A percentile compares a stretch with the other conserved stretches of the same genome.
These are phyloP conservation scores for Thelonectria discophora DNA, from an alignment of 2,329 filamentous ascomycete genomes.

Conservation along the genomic window DNA sequence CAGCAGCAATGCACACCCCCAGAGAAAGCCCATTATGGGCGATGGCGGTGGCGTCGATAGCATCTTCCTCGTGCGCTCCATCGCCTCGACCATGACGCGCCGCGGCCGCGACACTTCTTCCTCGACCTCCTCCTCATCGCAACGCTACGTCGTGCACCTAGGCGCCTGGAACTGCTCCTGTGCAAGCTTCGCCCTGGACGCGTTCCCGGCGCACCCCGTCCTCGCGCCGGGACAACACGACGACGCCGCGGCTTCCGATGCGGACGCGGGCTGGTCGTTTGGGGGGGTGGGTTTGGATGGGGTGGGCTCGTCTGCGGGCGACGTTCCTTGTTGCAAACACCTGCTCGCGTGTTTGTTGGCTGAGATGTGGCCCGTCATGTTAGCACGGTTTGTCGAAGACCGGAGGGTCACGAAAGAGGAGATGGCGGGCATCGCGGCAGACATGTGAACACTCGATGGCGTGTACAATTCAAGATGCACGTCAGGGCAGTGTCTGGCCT, in stretches of 20 bases:
- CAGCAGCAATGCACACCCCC: neutral
- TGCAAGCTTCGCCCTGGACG: slow-evolving; percentile 80
- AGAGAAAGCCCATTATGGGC: neutral
- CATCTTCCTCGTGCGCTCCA: slow-evolving; percentile 73
- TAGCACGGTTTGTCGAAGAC: slow-evolving; percentile 66
- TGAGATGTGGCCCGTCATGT: slow-evolving; percentile 67
- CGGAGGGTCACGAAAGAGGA: slow-evolving; percentile 68
- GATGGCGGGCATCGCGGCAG: slow-evolving; percentile 73
- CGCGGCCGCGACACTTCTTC: slow-evolving; percentile 27
- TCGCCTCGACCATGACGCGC: slow-evolving; percentile 48
- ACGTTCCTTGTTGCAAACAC: slow-evolving; percentile 81
- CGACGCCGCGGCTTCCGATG: neutral
- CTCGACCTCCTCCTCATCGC: slow-evolving; percentile 25
- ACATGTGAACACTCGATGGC: slow-evolving; percentile 41
- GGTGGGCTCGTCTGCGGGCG: slow-evolving; percentile 37
- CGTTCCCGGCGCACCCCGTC: slow-evolving; percentile 58
- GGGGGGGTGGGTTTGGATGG: slow-evolving; percentile 59
- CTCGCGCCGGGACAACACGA: slow-evolving; percentile 11
- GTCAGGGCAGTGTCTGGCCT: slow-evolving; percentile 23
- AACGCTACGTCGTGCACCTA: slow-evolving; percentile 75
- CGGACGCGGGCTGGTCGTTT: slow-evolving; percentile 50
- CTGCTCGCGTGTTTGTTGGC: slow-evolving; percentile 83
- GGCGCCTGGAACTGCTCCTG: slow-evolving; percentile 89
- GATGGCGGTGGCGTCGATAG: slow-evolving; percentile 35
- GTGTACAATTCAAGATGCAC: slow-evolving; percentile 4